These are phyloP conservation scores for Mallotus japonicus DNA, from an alignment of 441 rosid genomes.

Conservation along the genomic window DNA sequence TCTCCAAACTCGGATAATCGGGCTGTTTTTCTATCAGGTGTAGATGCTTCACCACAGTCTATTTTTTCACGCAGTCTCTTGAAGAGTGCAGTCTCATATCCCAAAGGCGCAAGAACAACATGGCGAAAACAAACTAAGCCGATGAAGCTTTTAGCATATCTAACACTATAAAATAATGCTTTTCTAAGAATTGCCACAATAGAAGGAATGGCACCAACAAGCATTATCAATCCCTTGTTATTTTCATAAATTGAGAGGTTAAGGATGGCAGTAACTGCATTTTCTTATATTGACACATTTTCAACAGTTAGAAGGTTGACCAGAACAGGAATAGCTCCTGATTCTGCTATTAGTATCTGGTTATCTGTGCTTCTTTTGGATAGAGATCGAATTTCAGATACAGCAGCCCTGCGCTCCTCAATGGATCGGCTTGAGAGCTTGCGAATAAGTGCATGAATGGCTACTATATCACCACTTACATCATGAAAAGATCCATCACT, in stretches of 20 bases:
- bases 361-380: conserved; percentile 88
- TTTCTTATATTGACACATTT: conserved; percentile 57
- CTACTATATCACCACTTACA: conserved; percentile 65
- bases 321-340: conserved; percentile 78
- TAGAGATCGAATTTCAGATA: conserved; percentile 65
- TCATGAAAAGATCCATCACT: conserved; percentile 63
- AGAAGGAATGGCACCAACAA: conserved; percentile 82
- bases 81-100: conserved; percentile 76
- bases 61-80: conserved; percentile 61
- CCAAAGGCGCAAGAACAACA: conserved; percentile 72
- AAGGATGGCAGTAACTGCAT: conserved; percentile 82
- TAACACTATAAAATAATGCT: conserved; percentile 71
- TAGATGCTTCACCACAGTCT: conserved; percentile 60
- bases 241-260: conserved; percentile 79
- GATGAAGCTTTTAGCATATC: conserved; percentile 71
- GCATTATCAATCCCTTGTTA: conserved; percentile 82
- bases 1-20: conserved; percentile 95
- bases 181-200: no score
- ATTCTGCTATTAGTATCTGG: conserved; percentile 75
- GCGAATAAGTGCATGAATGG: conserved; percentile 61
- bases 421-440: conserved; percentile 58
- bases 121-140: conserved; percentile 84
- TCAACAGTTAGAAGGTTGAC: conserved; percentile 67
- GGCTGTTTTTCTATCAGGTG: conserved; percentile 61
- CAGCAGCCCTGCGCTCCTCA: conserved; percentile 62